Evolutionary conservation across 306 rosid species (phyloP).

Genomic region (Canavalia ensiformis): DNA sequence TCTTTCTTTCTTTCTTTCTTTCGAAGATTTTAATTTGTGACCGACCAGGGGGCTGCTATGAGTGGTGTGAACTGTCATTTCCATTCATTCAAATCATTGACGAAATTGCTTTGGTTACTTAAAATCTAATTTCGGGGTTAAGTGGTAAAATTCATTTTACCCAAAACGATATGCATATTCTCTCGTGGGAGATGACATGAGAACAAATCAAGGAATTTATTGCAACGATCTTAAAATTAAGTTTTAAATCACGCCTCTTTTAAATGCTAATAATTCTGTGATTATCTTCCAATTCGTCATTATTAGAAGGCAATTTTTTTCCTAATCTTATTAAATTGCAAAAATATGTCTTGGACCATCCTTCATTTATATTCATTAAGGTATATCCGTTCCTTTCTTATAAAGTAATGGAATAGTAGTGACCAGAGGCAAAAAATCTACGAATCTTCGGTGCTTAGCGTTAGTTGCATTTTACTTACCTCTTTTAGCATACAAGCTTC

Average conservation of each 20-base stretch:
- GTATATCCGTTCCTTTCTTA: slow-evolving; percentile 8
- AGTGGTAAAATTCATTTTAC: not conserved
- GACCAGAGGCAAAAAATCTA: slow-evolving; percentile 23
- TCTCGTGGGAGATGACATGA: not conserved
- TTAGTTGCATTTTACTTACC: slow-evolving; percentile 33
- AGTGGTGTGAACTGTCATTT: too few species aligned
- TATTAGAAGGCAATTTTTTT: not conserved
- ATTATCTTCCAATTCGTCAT: slow-evolving; percentile 37
- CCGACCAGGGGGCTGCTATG: too few species aligned
- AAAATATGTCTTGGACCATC: slow-evolving; percentile 40
- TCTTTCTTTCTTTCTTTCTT: too few species aligned
- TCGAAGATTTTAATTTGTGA: too few species aligned
- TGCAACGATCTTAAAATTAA: slow-evolving; percentile 41
- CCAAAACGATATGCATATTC: not conserved
- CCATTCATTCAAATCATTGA: too few species aligned
- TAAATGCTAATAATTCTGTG: slow-evolving; percentile 33
- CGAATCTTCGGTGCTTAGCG: slow-evolving; percentile 21
- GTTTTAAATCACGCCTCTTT: slow-evolving; percentile 35
- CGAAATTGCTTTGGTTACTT: too few species aligned
- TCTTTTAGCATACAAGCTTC: slow-evolving; percentile 40
- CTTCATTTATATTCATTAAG: slow-evolving; percentile 31
- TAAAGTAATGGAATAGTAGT: slow-evolving; percentile 26
- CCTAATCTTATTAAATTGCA: slow-evolving; percentile 37
- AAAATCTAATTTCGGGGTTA: not conserved
- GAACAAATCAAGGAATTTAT: slow-evolving; percentile 35